Percentiles rank a stretch among this genome's conserved stretches.
phyloP scores from a whole-genome alignment of 768 basidiomycete genomes.

The Suillus bovinus region DNA sequence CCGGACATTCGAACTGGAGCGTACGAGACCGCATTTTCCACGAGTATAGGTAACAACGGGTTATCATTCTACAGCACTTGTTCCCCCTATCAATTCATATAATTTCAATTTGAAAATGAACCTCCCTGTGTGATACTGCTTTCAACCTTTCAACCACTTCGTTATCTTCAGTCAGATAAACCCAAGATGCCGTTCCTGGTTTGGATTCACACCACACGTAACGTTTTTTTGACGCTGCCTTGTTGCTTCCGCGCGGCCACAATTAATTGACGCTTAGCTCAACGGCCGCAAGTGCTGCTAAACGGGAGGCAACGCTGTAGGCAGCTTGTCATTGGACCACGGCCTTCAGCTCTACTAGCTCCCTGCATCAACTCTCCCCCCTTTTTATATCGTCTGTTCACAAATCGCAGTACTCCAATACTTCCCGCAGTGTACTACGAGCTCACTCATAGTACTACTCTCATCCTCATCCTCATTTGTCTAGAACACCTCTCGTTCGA shows the following conservation, averaged over 20 bases:
- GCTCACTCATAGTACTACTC: neutral
- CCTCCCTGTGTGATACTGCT: neutral
- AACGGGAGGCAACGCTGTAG: neutral
- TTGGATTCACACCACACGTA: slow-evolving; percentile 5
- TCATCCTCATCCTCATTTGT: neutral
- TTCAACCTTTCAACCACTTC: neutral
- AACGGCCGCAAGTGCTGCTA: slow-evolving; percentile 5
- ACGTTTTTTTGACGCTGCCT: slow-evolving; percentile 8
- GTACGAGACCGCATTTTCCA: no score
- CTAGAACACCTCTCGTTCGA: neutral
- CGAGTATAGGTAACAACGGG: no score
- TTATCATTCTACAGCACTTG: no score
- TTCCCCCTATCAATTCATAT: neutral
- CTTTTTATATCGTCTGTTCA: slow-evolving; percentile 5
- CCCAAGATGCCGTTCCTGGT: slow-evolving; percentile 5
- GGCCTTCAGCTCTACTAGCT: slow-evolving; percentile 1
- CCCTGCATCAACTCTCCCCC: neutral
- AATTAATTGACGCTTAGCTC: slow-evolving; percentile 6
- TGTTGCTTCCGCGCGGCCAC: slow-evolving; percentile 4
- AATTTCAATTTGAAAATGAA: neutral
- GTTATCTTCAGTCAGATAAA: neutral
- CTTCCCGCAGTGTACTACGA: neutral
- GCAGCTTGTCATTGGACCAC: neutral
- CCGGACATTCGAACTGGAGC: no score
- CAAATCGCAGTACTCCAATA: neutral